Conservation (phyloP, 2,329 filamentous ascomycete genomes). For the Sporothrix brasiliensis region DNA sequence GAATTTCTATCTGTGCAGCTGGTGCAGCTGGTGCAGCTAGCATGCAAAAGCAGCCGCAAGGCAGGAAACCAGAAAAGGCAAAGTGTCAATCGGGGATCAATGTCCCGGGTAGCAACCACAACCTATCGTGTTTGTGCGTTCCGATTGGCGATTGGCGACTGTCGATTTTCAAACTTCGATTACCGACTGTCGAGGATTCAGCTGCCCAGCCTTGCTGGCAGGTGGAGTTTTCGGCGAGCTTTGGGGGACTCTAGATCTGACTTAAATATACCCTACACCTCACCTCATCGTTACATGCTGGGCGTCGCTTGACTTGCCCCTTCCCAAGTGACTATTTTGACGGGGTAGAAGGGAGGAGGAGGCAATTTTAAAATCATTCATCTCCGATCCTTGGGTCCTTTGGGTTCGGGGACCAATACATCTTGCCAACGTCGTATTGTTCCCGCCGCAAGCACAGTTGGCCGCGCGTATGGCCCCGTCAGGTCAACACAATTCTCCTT, state of each 20-base stretch:
- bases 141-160: background rate
- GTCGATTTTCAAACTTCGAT: background rate
- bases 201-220: background rate
- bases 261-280: background rate
- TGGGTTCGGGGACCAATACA: too few relatives aligned
- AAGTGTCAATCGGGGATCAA: background rate
- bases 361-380: background rate
- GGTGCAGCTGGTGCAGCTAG: background rate
- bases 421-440: background rate
- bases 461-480: too few relatives aligned
- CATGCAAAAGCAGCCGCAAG: background rate
- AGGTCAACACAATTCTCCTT: background rate
- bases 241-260: background rate
- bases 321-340: too few relatives aligned
- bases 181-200: conserved; percentile 4
- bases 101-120: background rate
- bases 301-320: background rate
- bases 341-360: too few relatives aligned
- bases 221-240: conserved; percentile 11
- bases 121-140: background rate
- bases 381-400: background rate
- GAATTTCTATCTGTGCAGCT: background rate
- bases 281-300: background rate
- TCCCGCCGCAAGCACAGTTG: background rate
- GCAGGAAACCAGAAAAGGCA: background rate